Base-by-base conservation (phyloP, 2,329 filamentous ascomycete genomes). In the Fusarium sp. region DNA sequence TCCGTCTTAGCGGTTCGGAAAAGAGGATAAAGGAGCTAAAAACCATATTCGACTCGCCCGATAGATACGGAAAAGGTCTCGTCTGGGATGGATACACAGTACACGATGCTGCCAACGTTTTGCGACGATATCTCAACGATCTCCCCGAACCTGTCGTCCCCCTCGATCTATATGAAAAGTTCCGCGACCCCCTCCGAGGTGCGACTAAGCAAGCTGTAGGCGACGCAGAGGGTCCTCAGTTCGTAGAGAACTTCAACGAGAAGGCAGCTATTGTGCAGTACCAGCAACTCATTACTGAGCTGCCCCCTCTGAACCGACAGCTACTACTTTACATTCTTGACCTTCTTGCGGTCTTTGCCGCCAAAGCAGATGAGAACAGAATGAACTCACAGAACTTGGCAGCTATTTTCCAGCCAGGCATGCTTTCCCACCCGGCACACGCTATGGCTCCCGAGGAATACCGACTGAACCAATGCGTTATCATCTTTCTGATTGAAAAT, bases 21-120 rank as follows among this genome's bases (percentile, higher is more conserved):
- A 98, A 98, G 83, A 92, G 96, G 68, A 99, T 99, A 83, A 99
- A 98, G 80, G 96, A 98, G 80, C 88, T 99, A 30, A 95, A 97
- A 80, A 89, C 88, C 29, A 88, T 94, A 5, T 99, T 99, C 81
- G 93, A 98, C 81, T 97, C 95, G 1, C 96, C 96, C 43, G 94
- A 97, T 76, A 89, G 95, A 75, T 99, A 97, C 79, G 96, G 96
- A 58, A 99, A 99, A 82, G 96, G 96, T 18, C 87, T 99, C 27
- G 93, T 97, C 75, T 99, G 96, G 96, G 92, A 94, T 49, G 96
- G 96, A 49, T 99, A 97, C 80, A 99, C 96, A 1, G 96, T 99
- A 44, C 96, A 99, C 81, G 96, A 99, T 86, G 96, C 96, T 27
- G 95, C 96, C 76, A 99, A 98, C 78, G 95, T 99, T 66, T 87